Conservation (phyloP, 129 eudicot genomes). For the Oenanthe sinensis region DNA sequence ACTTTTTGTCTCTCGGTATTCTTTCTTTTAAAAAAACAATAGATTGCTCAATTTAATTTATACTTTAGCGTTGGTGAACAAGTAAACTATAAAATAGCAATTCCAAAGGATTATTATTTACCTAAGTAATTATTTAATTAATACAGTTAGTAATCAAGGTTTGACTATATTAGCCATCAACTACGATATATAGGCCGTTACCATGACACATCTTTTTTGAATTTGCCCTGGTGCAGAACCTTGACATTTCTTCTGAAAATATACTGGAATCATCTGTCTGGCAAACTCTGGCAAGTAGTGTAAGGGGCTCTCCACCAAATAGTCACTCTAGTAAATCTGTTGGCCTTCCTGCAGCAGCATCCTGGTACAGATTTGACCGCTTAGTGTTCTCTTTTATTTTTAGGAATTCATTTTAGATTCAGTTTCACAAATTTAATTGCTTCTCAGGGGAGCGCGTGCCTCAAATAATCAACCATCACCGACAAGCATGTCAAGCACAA, state of each 20-base stretch:
- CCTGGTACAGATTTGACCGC: constrained; percentile 45
- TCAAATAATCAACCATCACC: constrained; percentile 41
- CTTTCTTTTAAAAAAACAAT: not conserved
- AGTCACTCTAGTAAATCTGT: constrained; percentile 69
- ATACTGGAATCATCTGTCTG: constrained; percentile 8
- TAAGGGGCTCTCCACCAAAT: constrained; percentile 68
- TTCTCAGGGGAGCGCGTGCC: constrained; percentile 68
- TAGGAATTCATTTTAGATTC: not conserved
- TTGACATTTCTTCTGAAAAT: constrained; percentile 13
- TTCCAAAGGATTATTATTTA: not conserved
- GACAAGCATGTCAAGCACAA: constrained; percentile 34
- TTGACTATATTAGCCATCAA: not conserved
- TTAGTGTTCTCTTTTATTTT: not conserved
- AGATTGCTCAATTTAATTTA: not conserved
- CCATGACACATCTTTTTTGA: not conserved
- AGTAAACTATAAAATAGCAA: not conserved
- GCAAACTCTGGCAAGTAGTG: constrained; percentile 47
- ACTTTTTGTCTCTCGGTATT: constrained; percentile 8
- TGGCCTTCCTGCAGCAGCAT: constrained; percentile 95
- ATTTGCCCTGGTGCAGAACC: not conserved
- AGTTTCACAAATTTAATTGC: not conserved
- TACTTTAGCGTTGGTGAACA: not conserved
- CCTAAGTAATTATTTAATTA: not conserved
- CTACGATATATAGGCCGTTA: not conserved
- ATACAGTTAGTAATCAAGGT: not conserved